Evolutionary conservation across 106 monocot genomes (phyloP), one percentile per base, ranked within the genome.

Genomic region (Dendrobium nobile): DNA sequence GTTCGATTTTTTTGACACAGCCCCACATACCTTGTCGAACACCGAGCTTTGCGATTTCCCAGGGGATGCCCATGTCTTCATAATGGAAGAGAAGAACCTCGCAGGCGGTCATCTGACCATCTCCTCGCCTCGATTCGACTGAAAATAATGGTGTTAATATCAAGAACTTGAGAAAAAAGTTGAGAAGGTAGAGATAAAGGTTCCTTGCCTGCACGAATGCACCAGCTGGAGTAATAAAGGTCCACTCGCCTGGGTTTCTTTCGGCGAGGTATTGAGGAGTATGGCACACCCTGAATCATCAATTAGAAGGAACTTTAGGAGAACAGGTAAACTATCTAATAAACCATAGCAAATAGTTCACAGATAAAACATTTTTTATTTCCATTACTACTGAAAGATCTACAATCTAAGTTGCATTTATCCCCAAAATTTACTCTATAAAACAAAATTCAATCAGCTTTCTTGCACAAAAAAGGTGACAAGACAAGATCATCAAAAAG

Each of bases 21-120:
- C 96, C 92, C 96, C 96, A 97, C 94, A 94, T 94, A 2, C 93
- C 96, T 82, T 96, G 96, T 5, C 90, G 79, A 6, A 96, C 82
- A 40, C 93, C 93, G 1, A 96, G 79, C 85, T 97, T 97, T 22
- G 96, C 96, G 9, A 97, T 89, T 75, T 97, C 89, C 90, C 93
- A 83, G 11, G 96, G 96, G 77, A 97, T 97, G 20, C 96, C 96
- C 96, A 96, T 96, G 76, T 97, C 92, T 85, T 97, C 96, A 37
- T 96, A 87, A 82, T 96, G 96, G 80, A 96, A 93, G 44, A 96
- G 85, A 26, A 96, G 80, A 43, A 96, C 92, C 86, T 97, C 93
- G 75, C 93, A 92, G 16, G 96, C 93, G 1, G 94, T 92, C 82
- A 79, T 77, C 61, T 82, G 90, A 9, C 90, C 93, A 77, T 92